A percentile compares a stretch with the other conserved stretches of the same genome.
Conservation (phyloP, 441 rosid genomes). For the Erysimum pusillum region DNA sequence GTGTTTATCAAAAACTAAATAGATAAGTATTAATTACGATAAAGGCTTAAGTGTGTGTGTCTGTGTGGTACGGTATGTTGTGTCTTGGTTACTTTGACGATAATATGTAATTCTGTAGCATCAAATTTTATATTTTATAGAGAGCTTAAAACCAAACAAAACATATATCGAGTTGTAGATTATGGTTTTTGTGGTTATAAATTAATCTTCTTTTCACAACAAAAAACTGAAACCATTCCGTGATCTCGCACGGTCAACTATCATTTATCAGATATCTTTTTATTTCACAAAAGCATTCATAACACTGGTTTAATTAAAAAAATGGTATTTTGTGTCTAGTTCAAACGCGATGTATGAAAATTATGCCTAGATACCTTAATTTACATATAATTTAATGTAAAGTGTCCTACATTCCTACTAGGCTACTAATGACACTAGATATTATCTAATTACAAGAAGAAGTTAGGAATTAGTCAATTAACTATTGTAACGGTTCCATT, state of each 20-base stretch:
- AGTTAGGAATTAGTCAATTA: conserved; percentile 34
- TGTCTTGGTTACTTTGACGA: conserved; percentile 35
- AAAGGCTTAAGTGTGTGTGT: not conserved
- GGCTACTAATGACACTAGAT: not conserved
- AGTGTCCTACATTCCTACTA: not conserved
- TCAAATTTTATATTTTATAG: conserved; percentile 1
- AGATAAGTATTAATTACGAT: not conserved
- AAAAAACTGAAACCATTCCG: not conserved
- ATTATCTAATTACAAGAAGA: conserved; percentile 13
- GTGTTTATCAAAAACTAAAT: too few relatives aligned
- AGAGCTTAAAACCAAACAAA: conserved; percentile 4
- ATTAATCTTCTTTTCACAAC: conserved; percentile 13
- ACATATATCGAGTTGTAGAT: not conserved
- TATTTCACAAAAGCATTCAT: conserved; percentile 9
- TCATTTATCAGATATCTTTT: not conserved
- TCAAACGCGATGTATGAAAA: not conserved
- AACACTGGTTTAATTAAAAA: not conserved
- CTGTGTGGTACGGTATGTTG: not conserved
- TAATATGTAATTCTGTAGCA: conserved; percentile 8
- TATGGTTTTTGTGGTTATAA: conserved; percentile 20
- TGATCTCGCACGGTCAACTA: conserved; percentile 28
- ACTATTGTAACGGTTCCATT: conserved; percentile 24
- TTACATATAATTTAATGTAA: not conserved
- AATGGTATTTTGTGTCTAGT: conserved; percentile 11
- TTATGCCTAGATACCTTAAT: not conserved